Conservation (phyloP, 225 moss, liverwort and hornwort genomes). For the Physcomitrium patens region DNA sequence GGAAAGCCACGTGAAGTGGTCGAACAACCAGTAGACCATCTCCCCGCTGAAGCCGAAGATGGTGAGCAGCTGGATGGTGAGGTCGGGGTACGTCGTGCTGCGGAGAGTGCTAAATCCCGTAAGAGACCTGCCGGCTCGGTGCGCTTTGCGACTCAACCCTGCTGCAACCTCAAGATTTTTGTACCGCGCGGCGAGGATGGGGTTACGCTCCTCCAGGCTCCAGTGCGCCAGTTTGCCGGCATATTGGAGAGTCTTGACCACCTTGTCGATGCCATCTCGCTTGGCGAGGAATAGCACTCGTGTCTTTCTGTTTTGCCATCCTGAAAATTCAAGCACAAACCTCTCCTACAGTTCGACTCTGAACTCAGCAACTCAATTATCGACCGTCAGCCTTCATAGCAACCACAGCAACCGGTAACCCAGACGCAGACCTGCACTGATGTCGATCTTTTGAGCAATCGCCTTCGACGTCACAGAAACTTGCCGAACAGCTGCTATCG, state of each 20-base stretch:
- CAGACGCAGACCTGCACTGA: no score
- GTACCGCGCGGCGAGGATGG: constrained; percentile 10
- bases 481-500: no score
- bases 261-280: constrained; percentile 72
- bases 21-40: constrained; percentile 69
- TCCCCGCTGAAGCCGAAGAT: constrained; percentile 60
- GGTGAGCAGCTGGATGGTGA: constrained; percentile 50
- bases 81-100: constrained; percentile 40
- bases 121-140: constrained; percentile 59
- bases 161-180: constrained; percentile 67
- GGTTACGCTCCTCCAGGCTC: constrained; percentile 19
- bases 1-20: constrained; percentile 64
- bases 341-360: no score
- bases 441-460: no score
- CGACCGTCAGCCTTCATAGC: no score
- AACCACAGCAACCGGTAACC: no score
- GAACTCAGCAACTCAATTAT: no score
- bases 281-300: constrained; percentile 62
- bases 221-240: constrained; percentile 52
- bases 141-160: constrained; percentile 66
- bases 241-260: constrained; percentile 73
- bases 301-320: constrained; percentile 55
- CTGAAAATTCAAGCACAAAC: not conserved
- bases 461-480: no score
- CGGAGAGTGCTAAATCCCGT: constrained; percentile 61